A percentile compares a stretch with the other conserved stretches of the same genome.
Evolutionary conservation across 371 early-diverging fungal genomes (phyloP).

Genomic region (Choanephora cucurbitarum): DNA sequence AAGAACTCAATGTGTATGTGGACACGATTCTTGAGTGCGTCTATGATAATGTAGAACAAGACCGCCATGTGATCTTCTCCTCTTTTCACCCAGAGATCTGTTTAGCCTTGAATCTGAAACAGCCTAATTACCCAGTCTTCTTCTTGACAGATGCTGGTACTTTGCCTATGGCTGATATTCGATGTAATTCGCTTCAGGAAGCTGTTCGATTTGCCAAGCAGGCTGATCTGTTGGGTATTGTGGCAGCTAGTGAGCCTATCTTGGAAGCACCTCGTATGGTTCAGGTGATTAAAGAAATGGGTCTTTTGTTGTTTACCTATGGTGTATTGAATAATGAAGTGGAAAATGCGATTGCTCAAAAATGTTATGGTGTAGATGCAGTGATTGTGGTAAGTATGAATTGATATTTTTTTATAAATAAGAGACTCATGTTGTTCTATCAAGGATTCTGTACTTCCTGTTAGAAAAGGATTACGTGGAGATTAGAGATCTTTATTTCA

Average conservation of each 20-base stretch:
- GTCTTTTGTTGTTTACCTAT: slow-evolving; percentile 85
- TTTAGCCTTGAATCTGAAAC: slow-evolving; percentile 81
- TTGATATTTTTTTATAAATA: no score
- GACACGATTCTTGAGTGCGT: slow-evolving; percentile 84
- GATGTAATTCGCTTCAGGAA: slow-evolving; percentile 82
- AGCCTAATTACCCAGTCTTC: slow-evolving; percentile 85
- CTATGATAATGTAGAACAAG: slow-evolving; percentile 63
- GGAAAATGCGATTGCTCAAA: slow-evolving; percentile 72
- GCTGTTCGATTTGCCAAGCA: slow-evolving; percentile 86
- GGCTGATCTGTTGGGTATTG: slow-evolving; percentile 81
- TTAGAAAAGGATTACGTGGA: slow-evolving; percentile 61
- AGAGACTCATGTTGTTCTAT: no score
- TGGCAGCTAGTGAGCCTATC: slow-evolving; percentile 78
- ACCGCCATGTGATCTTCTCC: slow-evolving; percentile 88
- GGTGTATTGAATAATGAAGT: slow-evolving; percentile 83
- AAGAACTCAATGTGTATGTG: slow-evolving; percentile 87
- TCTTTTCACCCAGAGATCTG: slow-evolving; percentile 94
- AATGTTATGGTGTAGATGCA: slow-evolving; percentile 78
- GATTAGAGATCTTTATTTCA: slow-evolving; percentile 3
- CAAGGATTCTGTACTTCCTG: slow-evolving; percentile 63
- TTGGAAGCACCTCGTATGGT: slow-evolving; percentile 79
- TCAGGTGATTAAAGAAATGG: slow-evolving; percentile 69
- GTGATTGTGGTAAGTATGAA: slow-evolving; percentile 75
- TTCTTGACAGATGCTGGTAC: slow-evolving; percentile 91
- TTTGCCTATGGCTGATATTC: slow-evolving; percentile 71